Percentiles rank a stretch among this genome's conserved stretches.
Evolutionary conservation across 441 rosid genomes (phyloP).

Genomic region (Erodium chrysanthum): DNA sequence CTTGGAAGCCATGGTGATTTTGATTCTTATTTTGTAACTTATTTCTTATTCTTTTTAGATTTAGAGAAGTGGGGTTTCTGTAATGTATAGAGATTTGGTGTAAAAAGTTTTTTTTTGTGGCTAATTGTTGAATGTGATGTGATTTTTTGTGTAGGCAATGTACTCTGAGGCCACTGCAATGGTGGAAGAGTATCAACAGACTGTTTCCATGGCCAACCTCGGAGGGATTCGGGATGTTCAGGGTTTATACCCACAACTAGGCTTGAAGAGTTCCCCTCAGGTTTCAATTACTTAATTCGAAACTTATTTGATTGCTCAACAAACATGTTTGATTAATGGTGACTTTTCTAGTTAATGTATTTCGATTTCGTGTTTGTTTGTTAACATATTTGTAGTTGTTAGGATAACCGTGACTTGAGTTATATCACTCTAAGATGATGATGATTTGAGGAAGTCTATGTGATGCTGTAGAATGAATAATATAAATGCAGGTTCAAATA

Average conservation of each 20-base stretch:
- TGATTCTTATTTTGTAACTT: not conserved
- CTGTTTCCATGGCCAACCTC: constrained; percentile 49
- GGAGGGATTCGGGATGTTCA: constrained; percentile 72
- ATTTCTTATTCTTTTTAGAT: no score
- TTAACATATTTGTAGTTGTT: not conserved
- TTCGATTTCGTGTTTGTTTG: not conserved
- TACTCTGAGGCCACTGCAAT: constrained; percentile 73
- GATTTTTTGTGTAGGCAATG: constrained; percentile 41
- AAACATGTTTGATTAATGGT: not conserved
- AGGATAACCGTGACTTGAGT: not conserved
- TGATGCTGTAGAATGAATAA: not conserved
- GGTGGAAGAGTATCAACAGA: constrained; percentile 93
- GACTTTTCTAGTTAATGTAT: not conserved
- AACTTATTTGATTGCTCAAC: not conserved
- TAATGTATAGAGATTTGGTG: not conserved
- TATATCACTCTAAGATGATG: not conserved
- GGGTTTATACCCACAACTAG: constrained; percentile 48
- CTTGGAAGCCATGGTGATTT: constrained; percentile 76
- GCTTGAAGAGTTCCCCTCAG: constrained; percentile 70
- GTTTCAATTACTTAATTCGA: constrained; percentile 23
- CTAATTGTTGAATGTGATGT: not conserved
- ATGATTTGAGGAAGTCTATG: not conserved
- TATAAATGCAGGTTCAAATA: not conserved
- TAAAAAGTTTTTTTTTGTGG: not conserved
- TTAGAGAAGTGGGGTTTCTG: constrained; percentile 15